Percentiles rank a stretch among this genome's conserved stretches.
These are phyloP conservation scores for Schizosaccharomyces japonicus DNA, from an alignment of 805 yeast genomes.

Conservation along the genomic window DNA sequence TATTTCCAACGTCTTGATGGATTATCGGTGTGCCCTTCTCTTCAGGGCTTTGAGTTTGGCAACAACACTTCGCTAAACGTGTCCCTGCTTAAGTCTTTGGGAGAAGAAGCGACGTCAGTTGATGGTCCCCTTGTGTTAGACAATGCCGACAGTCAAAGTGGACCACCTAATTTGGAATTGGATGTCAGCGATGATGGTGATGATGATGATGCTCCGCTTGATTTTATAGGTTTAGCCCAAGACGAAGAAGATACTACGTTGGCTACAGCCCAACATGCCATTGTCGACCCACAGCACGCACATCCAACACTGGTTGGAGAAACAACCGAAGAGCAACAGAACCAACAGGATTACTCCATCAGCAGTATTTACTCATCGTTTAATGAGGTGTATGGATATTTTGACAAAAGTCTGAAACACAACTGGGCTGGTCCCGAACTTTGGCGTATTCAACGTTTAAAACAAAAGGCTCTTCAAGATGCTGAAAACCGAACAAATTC, in stretches of 20 bases:
- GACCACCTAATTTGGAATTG: constrained; percentile 6
- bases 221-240: constrained; percentile 6
- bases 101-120: background rate
- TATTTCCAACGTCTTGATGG: constrained; percentile 10
- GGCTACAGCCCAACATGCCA: background rate
- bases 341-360: background rate
- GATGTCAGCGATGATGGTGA: constrained; percentile 13
- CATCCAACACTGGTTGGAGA: background rate
- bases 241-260: constrained; percentile 7
- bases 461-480: background rate
- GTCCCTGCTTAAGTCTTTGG: constrained; percentile 8
- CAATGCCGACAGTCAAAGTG: constrained; percentile 13
- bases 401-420: constrained; percentile 42
- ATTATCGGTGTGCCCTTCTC: constrained; percentile 40
- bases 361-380: background rate
- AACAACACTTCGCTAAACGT: constrained; percentile 8
- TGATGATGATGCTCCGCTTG: constrained; percentile 2
- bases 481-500: background rate
- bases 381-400: constrained; percentile 41
- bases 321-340: background rate
- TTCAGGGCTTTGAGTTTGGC: constrained; percentile 21
- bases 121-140: constrained; percentile 15
- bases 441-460: constrained; percentile 44
- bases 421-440: constrained; percentile 81
- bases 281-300: constrained; percentile 1